Evolutionary conservation across 139 green algal genomes (phyloP), one percentile per base, ranked within the genome.

Genomic region (Chlamydomonas urium): DNA sequence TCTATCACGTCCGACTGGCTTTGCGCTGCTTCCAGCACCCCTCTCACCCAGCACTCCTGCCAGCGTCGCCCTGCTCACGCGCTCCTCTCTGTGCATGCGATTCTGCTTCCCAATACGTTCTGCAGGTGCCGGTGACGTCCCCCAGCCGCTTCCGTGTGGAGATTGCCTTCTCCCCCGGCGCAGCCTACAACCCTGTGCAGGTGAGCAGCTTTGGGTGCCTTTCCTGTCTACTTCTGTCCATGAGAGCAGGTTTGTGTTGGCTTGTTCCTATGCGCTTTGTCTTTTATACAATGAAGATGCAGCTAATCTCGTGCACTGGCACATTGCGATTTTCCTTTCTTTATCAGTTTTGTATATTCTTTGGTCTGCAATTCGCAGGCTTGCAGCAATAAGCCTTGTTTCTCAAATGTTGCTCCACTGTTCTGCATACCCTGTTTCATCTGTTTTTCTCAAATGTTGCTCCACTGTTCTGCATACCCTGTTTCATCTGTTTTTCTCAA

Each of bases 51-150:
- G 14, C 45, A 53, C 17, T 17, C 14, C 45, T 17, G 17, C 45
- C 45, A 53, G 14, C 45, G 17, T 17, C 45, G 17, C 17, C 45
- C 14, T 17, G 14, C 14, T 53, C 45, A 53, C 45, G 45, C 14
- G 14, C 17, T n/a, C 45, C 14, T 53, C 45, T 17, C 45, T 53
- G 45, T n/a, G 14, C 45, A 14, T 53, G 14, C 14, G 45, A 17
- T n/a, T 53, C 14, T 98, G 93, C 78, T 92, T 97, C 68, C 92
- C 94, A 76, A 93, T 89, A 66, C 69, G 85, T n/a, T n/a, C n/a
- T n/a, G n/a, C n/a, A n/a, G 47, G 87, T 96, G 71, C 69, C 73
- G 8, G 69, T 84, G n/a, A 42, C 71, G 8, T 47, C 45, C 29
- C 65, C 73, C 32, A 56, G 75, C 50, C 85, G 94, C 35, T 98